Conservation (phyloP, 805 yeast genomes). For the Starmerella kuoi region DNA sequence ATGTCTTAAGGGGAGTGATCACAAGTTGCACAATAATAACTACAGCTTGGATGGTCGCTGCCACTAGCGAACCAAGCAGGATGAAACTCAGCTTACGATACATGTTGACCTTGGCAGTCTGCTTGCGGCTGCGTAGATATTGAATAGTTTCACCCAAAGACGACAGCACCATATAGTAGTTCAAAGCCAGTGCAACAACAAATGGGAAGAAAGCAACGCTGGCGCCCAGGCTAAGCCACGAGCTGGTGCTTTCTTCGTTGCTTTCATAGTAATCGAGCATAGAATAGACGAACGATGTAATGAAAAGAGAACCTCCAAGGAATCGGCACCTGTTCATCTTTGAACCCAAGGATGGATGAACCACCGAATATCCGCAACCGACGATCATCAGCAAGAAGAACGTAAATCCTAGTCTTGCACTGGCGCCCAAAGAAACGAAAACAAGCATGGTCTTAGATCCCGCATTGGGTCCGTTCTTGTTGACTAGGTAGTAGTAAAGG, state of each 20-base stretch:
- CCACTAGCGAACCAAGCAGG: slow-evolving; percentile 47
- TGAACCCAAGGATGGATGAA: slow-evolving; percentile 69
- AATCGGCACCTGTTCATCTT: slow-evolving; percentile 63
- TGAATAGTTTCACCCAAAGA: slow-evolving; percentile 65
- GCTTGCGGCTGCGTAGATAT: slow-evolving; percentile 70
- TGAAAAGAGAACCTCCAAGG: slow-evolving; percentile 45
- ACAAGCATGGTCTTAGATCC: slow-evolving; percentile 64
- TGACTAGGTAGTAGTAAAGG: slow-evolving; percentile 80
- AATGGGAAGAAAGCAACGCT: slow-evolving; percentile 60
- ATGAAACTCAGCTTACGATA: slow-evolving; percentile 67
- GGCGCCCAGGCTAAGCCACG: slow-evolving; percentile 27
- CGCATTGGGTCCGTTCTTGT: slow-evolving; percentile 40
- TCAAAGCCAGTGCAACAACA: slow-evolving; percentile 51
- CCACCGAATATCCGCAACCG: slow-evolving; percentile 89
- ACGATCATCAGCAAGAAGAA: slow-evolving; percentile 77
- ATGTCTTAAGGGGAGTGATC: slow-evolving; percentile 55
- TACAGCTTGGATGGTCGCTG: slow-evolving; percentile 59
- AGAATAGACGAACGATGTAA: slow-evolving; percentile 42
- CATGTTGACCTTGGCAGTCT: slow-evolving; percentile 78
- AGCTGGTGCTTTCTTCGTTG: slow-evolving; percentile 29
- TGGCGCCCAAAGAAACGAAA: slow-evolving; percentile 64
- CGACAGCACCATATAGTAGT: slow-evolving; percentile 62
- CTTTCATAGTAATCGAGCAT: slow-evolving; percentile 39
- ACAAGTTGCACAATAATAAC: slow-evolving; percentile 57
- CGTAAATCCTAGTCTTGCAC: slow-evolving; percentile 74